Evolutionary conservation across 805 yeast genomes (phyloP).

Genomic region (Candida takata): DNA sequence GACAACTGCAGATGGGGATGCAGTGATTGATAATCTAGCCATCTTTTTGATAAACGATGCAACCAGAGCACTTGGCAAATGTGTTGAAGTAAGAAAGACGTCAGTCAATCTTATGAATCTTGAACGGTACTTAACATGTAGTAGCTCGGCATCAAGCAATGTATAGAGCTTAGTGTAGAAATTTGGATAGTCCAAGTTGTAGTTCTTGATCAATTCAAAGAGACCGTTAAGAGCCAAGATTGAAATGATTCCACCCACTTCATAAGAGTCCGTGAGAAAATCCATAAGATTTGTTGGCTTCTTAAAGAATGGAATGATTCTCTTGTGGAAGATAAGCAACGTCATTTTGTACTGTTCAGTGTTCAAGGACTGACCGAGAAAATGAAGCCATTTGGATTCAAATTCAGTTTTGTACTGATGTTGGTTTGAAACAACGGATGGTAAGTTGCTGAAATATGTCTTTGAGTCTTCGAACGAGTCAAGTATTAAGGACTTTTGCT

Average conservation of each 20-base stretch:
- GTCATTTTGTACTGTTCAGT: conserved; percentile 59
- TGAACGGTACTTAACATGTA: conserved; percentile 76
- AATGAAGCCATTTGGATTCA: conserved; percentile 60
- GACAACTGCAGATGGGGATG: conserved; percentile 87
- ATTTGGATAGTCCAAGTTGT: conserved; percentile 87
- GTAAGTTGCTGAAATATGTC: conserved; percentile 39
- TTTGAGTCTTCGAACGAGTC: conserved; percentile 30
- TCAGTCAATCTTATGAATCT: conserved; percentile 86
- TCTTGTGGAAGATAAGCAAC: conserved; percentile 67
- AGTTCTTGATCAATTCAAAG: conserved; percentile 73
- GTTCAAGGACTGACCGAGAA: conserved; percentile 42
- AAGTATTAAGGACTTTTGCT: conserved; percentile 27
- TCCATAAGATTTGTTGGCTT: conserved; percentile 87
- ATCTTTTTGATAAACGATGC: conserved; percentile 86
- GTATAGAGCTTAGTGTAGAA: conserved; percentile 79
- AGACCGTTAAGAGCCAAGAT: conserved; percentile 82
- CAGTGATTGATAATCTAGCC: conserved; percentile 63
- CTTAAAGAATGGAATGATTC: conserved; percentile 73
- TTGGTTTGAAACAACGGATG: conserved; percentile 34
- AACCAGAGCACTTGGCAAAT: conserved; percentile 71
- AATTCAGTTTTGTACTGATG: conserved; percentile 52
- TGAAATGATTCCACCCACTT: conserved; percentile 53
- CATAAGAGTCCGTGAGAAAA: conserved; percentile 82
- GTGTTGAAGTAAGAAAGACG: conserved; percentile 78
- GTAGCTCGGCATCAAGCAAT: conserved; percentile 63